Conservation (phyloP, 352 stramenopile genomes). For the Phytophthora pinifolia region DNA sequence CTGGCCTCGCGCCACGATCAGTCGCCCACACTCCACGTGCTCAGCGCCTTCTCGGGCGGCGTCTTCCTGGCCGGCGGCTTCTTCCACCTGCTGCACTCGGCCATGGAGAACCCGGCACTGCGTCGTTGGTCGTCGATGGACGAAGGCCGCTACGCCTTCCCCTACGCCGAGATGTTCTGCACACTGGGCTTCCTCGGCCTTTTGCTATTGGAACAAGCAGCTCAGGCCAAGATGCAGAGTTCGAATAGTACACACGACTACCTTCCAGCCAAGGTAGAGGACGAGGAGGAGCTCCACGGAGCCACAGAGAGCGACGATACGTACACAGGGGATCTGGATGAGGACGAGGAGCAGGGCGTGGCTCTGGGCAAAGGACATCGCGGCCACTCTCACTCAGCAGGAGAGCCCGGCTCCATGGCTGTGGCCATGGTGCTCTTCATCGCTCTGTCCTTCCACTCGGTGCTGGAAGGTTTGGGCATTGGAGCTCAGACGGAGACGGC, state of each 20-base stretch:
- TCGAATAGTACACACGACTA: conserved; percentile 9
- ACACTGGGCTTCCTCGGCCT: conserved; percentile 69
- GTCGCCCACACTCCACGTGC: conserved; percentile 43
- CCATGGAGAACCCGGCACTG: conserved; percentile 70
- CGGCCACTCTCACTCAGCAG: conserved; percentile 39
- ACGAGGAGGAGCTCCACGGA: conserved; percentile 40
- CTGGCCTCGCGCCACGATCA: conserved; percentile 41
- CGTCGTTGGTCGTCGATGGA: conserved; percentile 64
- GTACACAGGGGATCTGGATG: conserved; percentile 49
- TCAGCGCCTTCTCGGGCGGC: conserved; percentile 73
- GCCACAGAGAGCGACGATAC: conserved; percentile 44
- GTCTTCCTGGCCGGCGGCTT: conserved; percentile 82
- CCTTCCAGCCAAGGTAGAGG: conserved; percentile 31
- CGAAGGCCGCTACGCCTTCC: conserved; percentile 64
- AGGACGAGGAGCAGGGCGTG: conserved; percentile 30
- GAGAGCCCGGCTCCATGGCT: conserved; percentile 35
- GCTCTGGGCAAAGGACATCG: conserved; percentile 14
- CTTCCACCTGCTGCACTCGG: conserved; percentile 71
- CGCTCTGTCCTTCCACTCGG: conserved; percentile 80
- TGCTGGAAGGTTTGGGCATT: conserved; percentile 76
- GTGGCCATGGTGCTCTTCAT: conserved; percentile 77
- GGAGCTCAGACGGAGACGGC: conserved; percentile 66
- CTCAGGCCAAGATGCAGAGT: conserved; percentile 43
- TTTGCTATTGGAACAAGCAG: conserved; percentile 66
- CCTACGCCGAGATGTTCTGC: conserved; percentile 81